Evolutionary conservation across 1,284 basidiomycete species (phyloP).

Genomic region (Trichosporon inkin): DNA sequence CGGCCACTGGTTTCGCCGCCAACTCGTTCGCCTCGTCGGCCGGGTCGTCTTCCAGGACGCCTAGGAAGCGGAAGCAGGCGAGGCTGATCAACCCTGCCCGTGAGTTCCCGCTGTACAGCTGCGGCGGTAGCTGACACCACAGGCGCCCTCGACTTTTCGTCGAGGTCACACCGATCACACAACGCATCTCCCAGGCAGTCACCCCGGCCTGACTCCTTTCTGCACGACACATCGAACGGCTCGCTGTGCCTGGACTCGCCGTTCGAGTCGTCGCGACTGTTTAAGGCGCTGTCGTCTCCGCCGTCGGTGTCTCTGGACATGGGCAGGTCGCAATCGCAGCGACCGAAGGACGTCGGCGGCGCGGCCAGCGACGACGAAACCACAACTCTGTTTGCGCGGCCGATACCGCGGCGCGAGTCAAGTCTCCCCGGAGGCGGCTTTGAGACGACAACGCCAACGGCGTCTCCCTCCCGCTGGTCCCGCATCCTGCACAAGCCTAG

Average conservation of each 20-base stretch:
- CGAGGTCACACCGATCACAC: background rate
- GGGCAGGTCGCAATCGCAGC: background rate
- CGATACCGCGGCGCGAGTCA: background rate
- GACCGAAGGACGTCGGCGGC: background rate
- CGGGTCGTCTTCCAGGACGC: constrained; percentile 8
- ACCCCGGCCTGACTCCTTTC: background rate
- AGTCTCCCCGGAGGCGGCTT: background rate
- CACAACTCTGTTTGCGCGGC: background rate
- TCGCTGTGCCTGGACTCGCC: constrained; percentile 4
- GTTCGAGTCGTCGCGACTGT: constrained; percentile 2
- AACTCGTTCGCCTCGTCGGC: constrained; percentile 2
- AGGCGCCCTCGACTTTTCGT: constrained; percentile 9
- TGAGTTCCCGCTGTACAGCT: background rate
- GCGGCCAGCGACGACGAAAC: background rate
- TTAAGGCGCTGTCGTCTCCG: constrained; percentile 5
- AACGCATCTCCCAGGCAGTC: background rate
- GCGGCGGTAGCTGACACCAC: background rate
- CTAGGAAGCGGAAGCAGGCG: constrained; percentile 14
- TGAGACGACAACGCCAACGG: background rate
- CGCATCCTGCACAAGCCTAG: background rate
- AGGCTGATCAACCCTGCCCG: constrained; percentile 15
- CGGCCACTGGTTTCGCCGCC: background rate
- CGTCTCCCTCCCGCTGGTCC: background rate
- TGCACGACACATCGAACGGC: constrained; percentile 1
- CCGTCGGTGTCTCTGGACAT: background rate